Evolutionary conservation across 2,329 filamentous ascomycete species (phyloP).

Genomic region (Exophiala dermatitidis): DNA sequence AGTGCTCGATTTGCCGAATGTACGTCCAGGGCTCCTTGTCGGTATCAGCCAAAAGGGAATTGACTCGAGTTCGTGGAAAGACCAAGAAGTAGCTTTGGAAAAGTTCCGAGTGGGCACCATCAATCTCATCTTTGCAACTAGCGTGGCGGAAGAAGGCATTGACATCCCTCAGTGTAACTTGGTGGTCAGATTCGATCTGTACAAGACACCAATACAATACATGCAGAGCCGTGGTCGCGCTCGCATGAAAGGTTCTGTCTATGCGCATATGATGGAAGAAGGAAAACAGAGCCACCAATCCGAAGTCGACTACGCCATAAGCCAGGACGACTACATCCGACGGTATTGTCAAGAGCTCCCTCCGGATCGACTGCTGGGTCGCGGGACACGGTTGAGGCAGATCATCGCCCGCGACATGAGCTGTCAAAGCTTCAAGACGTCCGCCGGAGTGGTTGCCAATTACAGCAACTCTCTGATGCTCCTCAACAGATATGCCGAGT

Average conservation of each 20-base stretch:
- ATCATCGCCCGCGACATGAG: conserved; percentile 46
- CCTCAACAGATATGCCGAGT: conserved; percentile 21
- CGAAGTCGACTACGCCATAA: conserved; percentile 55
- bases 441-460: conserved; percentile 20
- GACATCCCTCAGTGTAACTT: conserved; percentile 61
- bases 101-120: conserved; percentile 54
- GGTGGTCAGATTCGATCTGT: conserved; percentile 72
- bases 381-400: conserved; percentile 51
- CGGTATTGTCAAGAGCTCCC: conserved; percentile 69
- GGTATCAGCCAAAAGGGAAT: conserved; percentile 52
- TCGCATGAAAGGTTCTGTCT: conserved; percentile 67
- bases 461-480: conserved; percentile 21
- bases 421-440: conserved; percentile 19
- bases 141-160: conserved; percentile 59
- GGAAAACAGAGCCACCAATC: conserved; percentile 57
- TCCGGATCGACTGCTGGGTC: conserved; percentile 62
- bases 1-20: conserved; percentile 49
- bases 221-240: conserved; percentile 88
- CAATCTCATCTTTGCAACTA: conserved; percentile 58
- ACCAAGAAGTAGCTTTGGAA: conserved; percentile 66
- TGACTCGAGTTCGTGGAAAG: conserved; percentile 59
- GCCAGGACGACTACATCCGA: conserved; percentile 51
- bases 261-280: conserved; percentile 73
- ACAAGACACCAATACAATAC: conserved; percentile 85
- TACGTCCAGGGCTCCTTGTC: conserved; percentile 59